Percentiles rank a stretch among this genome's conserved stretches.
Evolutionary conservation across 805 yeast genomes (phyloP).

Genomic region (Cyberlindnera americana): DNA sequence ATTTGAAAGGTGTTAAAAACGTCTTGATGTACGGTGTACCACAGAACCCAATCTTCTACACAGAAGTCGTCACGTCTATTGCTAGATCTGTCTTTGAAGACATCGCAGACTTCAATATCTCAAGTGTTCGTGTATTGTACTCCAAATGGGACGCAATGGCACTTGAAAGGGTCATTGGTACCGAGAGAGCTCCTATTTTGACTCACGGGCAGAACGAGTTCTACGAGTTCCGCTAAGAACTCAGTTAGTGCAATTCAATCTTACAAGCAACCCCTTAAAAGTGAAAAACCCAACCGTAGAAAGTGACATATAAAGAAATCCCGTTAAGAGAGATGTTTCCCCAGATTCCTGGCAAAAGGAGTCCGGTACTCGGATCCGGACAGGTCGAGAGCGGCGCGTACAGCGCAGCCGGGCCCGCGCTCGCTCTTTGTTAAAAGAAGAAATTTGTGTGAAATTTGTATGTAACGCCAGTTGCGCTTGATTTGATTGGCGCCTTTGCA

Average conservation of each 20-base stretch:
- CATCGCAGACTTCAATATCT: conserved; percentile 51
- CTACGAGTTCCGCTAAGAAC: conserved; percentile 51
- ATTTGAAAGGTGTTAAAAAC: conserved; percentile 78
- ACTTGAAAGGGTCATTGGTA: conserved; percentile 83
- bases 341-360: conserved; percentile 6
- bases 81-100: conserved; percentile 52
- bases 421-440: no score
- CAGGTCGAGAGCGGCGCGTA: conserved; percentile 5
- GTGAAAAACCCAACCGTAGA: no score
- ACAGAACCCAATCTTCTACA: conserved; percentile 76
- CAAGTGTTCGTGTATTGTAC: conserved; percentile 58
- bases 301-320: no score
- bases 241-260: no score
- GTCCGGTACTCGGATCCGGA: conserved; percentile 11
- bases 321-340: conserved; percentile 3
- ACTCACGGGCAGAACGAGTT: conserved; percentile 69
- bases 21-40: conserved; percentile 83
- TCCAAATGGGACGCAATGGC: conserved; percentile 77
- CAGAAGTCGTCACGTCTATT: conserved; percentile 67
- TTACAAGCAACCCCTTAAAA: no score
- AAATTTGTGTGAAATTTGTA: no score
- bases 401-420: background rate
- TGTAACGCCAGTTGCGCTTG: conserved; percentile 1
- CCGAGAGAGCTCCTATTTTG: conserved; percentile 62
- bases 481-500: conserved; percentile 4